Percentiles rank a stretch among this genome's conserved stretches.
phyloP scores from a whole-genome alignment of 192 early-diverging fungal species.

The Glomus cerebriforme region DNA sequence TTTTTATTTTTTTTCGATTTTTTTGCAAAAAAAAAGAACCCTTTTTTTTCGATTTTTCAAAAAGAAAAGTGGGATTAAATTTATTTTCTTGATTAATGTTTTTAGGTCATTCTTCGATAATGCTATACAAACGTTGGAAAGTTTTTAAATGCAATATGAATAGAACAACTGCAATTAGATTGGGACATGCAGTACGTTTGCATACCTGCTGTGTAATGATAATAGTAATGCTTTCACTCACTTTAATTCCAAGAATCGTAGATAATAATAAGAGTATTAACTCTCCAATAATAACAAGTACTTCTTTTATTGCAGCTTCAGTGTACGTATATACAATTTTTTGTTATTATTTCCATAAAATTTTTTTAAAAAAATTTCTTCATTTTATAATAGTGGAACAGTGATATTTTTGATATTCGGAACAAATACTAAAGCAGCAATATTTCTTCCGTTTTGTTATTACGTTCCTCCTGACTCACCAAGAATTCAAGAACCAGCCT shows the following conservation, averaged over 20 bases:
- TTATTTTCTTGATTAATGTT: too few species aligned
- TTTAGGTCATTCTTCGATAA: not conserved
- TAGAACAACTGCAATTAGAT: not conserved
- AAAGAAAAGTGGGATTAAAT: too few species aligned
- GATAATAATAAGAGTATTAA: too few species aligned
- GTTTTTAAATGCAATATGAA: not conserved
- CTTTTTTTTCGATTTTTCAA: too few species aligned
- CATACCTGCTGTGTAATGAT: not conserved
- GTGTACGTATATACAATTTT: not conserved
- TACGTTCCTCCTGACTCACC: not conserved
- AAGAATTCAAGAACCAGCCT: not conserved
- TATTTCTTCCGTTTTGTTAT: conserved; percentile 16
- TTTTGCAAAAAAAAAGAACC: too few species aligned
- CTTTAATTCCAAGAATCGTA: not conserved
- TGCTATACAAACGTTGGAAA: not conserved
- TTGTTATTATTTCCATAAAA: not conserved
- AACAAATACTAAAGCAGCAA: not conserved
- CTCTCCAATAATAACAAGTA: not conserved
- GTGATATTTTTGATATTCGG: not conserved
- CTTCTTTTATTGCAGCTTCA: not conserved
- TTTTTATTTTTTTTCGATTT: not conserved
- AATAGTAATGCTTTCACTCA: not conserved
- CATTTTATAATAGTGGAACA: not conserved
- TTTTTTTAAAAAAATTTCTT: not conserved
- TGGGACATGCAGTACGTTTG: not conserved